These are phyloP conservation scores for Syncephalis fuscata DNA, from an alignment of 371 early-diverging fungal genomes.

Conservation along the genomic window DNA sequence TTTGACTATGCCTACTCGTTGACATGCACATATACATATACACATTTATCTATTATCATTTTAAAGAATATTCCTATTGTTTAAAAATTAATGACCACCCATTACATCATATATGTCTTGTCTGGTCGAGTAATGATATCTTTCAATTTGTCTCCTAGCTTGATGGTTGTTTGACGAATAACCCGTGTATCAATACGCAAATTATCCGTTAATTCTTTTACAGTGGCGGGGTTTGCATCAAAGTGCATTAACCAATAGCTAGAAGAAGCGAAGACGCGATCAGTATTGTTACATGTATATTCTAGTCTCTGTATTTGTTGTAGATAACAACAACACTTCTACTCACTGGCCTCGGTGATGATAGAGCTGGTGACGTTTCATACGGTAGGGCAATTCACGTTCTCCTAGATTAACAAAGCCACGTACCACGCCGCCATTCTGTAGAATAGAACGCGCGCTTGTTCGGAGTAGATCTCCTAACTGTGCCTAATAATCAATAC, in stretches of 20 bases:
- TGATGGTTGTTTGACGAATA: constrained; percentile 55
- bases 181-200: constrained; percentile 56
- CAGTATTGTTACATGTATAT: too few species aligned
- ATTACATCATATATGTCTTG: constrained; percentile 14
- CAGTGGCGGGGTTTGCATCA: constrained; percentile 45
- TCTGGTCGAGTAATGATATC: constrained; percentile 36
- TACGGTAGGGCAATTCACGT: constrained; percentile 37
- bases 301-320: too few species aligned
- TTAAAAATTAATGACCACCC: neutral
- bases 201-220: constrained; percentile 37
- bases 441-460: constrained; percentile 46
- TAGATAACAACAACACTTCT: too few species aligned
- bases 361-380: constrained; percentile 47
- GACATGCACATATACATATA: too few species aligned
- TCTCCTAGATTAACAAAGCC: constrained; percentile 50
- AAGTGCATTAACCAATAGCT: constrained; percentile 70
- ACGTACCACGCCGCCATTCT: constrained; percentile 63
- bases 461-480: constrained; percentile 44
- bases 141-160: constrained; percentile 47
- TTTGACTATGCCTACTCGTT: too few species aligned
- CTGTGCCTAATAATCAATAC: constrained; percentile 37
- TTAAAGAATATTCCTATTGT: neutral
- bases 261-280: neutral
- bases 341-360: constrained; percentile 42
- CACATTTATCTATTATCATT: too few species aligned